Conservation (phyloP, 441 rosid species). For the Mallotus repandus region DNA sequence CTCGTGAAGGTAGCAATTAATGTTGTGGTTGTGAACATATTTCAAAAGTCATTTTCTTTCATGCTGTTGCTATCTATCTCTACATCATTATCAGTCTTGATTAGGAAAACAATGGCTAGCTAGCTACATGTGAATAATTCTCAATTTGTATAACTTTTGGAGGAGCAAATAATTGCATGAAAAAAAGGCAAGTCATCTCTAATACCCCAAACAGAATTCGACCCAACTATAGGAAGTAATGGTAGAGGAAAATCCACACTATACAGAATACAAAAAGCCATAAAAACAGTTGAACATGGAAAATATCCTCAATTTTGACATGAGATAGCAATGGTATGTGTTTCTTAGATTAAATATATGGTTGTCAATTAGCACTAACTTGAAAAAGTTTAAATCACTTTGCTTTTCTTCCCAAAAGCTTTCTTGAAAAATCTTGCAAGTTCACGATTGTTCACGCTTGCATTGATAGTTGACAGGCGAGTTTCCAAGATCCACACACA, state of each 20-base stretch:
- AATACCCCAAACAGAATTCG: not conserved
- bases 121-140: constrained; percentile 5
- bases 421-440: constrained; percentile 38
- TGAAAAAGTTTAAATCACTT: constrained; percentile 14
- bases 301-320: constrained; percentile 11
- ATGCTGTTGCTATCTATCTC: no score
- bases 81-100: not conserved
- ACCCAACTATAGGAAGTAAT: constrained; percentile 5
- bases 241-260: constrained; percentile 11
- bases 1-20: not conserved
- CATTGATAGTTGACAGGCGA: constrained; percentile 37
- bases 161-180: not conserved
- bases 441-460: constrained; percentile 35
- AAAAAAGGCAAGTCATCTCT: not conserved
- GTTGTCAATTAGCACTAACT: not conserved
- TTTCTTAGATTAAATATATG: not conserved
- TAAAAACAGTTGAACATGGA: constrained; percentile 17
- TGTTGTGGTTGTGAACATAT: not conserved
- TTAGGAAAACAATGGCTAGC: not conserved
- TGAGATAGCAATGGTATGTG: not conserved
- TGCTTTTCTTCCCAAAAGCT: constrained; percentile 11
- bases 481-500: constrained; percentile 37
- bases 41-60: not conserved
- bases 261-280: not conserved
- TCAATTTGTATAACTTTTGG: not conserved